phyloP scores from a whole-genome alignment of 2,329 filamentous ascomycete genomes.

The Neurospora sp. region DNA sequence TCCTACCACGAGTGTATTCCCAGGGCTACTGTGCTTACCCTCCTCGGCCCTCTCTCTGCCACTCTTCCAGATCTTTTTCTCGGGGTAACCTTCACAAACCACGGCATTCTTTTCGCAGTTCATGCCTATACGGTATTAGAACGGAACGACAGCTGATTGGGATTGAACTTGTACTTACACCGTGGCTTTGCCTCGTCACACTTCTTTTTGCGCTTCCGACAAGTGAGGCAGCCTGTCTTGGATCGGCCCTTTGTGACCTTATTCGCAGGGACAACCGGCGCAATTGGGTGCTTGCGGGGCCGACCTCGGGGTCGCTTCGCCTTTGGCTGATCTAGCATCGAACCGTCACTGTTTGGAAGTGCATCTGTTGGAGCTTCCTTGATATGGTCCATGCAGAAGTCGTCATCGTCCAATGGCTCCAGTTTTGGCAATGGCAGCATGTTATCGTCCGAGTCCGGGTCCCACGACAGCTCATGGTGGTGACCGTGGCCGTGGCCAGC shows the following conservation, averaged over 20 bases:
- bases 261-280: constrained; percentile 43
- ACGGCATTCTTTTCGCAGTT: constrained; percentile 93
- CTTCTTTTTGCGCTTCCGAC: constrained; percentile 61
- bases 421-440: constrained; percentile 41
- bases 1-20: constrained; percentile 7
- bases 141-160: not conserved
- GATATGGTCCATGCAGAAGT: constrained; percentile 42
- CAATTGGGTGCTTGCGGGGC: constrained; percentile 69
- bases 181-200: constrained; percentile 59
- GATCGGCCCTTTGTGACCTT: constrained; percentile 71
- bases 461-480: constrained; percentile 34
- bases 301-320: constrained; percentile 63
- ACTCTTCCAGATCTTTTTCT: constrained; percentile 79
- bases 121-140: constrained; percentile 42
- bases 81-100: constrained; percentile 81
- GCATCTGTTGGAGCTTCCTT: constrained; percentile 31
- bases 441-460: constrained; percentile 33
- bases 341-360: constrained; percentile 14
- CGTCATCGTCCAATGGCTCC: constrained; percentile 46
- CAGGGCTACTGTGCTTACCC: constrained; percentile 30
- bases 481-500: not conserved
- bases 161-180: constrained; percentile 36
- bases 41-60: constrained; percentile 68
- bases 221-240: constrained; percentile 60
- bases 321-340: constrained; percentile 26